Evolutionary conservation across 2,329 filamentous ascomycete species (phyloP).

Genomic region (Ophiocordyceps polyrhachis-furcata): DNA sequence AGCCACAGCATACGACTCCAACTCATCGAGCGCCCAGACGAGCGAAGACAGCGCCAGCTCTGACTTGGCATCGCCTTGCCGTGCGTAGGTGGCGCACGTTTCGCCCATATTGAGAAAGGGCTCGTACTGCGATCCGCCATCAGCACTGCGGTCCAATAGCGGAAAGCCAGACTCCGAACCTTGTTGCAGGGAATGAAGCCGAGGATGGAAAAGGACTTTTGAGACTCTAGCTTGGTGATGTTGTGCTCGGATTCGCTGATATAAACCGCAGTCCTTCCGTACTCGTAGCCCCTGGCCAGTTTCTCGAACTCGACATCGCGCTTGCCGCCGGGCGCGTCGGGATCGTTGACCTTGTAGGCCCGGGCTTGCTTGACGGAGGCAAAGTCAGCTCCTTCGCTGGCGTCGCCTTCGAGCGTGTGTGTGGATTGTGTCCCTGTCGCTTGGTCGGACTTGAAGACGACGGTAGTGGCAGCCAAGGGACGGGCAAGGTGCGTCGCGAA

Average conservation of each 20-base stretch:
- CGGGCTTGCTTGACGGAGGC: conserved; percentile 58
- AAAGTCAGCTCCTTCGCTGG: conserved; percentile 36
- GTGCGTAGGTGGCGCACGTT: conserved; percentile 56
- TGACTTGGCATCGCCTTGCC: conserved; percentile 64
- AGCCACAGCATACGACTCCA: conserved; percentile 72
- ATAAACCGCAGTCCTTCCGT: conserved; percentile 78
- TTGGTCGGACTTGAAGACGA: conserved; percentile 38
- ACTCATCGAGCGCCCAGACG: conserved; percentile 69
- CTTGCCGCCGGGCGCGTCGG: conserved; percentile 57
- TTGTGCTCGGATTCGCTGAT: conserved; percentile 76
- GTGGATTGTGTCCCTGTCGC: conserved; percentile 30
- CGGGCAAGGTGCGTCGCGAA: conserved; percentile 66
- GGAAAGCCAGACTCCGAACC: conserved; percentile 22
- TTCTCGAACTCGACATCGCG: conserved; percentile 64
- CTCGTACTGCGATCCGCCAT: conserved; percentile 39
- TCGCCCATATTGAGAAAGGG: conserved; percentile 74
- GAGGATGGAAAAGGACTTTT: conserved; percentile 58
- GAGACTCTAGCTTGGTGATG: conserved; percentile 71
- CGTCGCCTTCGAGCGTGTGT: conserved; percentile 25
- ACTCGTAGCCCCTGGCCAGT: conserved; percentile 84
- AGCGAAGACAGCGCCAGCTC: conserved; percentile 74
- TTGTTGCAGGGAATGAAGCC: conserved; percentile 65
- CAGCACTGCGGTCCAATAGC: not conserved
- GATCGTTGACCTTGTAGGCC: conserved; percentile 64
- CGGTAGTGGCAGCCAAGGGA: conserved; percentile 59